Percentiles rank a stretch among this genome's conserved stretches.
Evolutionary conservation across 306 rosid genomes (phyloP).

Genomic region (Carpinus viminea): DNA sequence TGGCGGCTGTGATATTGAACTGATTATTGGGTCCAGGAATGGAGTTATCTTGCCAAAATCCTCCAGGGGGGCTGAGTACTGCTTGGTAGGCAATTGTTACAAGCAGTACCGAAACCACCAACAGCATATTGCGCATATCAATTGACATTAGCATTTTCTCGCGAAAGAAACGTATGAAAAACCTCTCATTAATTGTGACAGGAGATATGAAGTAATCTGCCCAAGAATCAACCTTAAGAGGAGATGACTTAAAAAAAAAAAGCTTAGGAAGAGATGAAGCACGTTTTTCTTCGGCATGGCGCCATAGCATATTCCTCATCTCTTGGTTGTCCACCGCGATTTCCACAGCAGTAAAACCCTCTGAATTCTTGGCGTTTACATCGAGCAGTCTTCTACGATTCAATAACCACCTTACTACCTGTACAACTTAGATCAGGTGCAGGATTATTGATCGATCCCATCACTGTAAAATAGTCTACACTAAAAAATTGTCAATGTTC

Average conservation of each 20-base stretch:
- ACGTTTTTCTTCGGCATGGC: background rate
- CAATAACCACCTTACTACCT: background rate
- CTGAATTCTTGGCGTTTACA: background rate
- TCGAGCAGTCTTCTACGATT: background rate
- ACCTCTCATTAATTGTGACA: background rate
- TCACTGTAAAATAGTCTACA: too few relatives aligned
- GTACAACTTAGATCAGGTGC: background rate
- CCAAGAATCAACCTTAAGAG: too few relatives aligned
- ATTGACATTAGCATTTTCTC: background rate
- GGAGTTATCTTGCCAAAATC: constrained; percentile 10
- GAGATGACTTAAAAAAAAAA: too few relatives aligned
- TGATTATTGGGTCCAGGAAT: background rate
- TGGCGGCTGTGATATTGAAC: too few relatives aligned
- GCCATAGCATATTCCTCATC: constrained; percentile 14
- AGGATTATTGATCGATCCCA: too few relatives aligned
- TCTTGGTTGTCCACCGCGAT: background rate
- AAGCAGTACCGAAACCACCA: background rate
- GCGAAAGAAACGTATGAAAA: background rate
- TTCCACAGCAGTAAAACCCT: background rate
- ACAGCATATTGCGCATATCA: background rate
- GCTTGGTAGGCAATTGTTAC: background rate
- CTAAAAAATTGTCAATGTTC: too few relatives aligned
- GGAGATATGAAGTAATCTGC: background rate
- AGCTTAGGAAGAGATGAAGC: too few relatives aligned
- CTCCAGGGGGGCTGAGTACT: background rate